These are phyloP conservation scores for Arachnopeziza araneosa DNA, from an alignment of 2,329 filamentous ascomycete species.

Conservation along the genomic window DNA sequence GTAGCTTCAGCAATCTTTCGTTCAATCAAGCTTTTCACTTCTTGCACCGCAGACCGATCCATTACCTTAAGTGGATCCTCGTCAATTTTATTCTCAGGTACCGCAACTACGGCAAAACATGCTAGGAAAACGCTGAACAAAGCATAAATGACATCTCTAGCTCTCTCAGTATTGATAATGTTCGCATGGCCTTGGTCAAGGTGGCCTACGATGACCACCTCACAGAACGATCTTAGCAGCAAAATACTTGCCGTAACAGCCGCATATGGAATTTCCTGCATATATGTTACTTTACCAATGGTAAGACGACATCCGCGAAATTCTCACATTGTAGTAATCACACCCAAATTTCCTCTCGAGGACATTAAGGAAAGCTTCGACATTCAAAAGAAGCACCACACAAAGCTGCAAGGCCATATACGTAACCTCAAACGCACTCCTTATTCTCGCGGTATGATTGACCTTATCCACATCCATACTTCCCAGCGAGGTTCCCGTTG, in stretches of 20 bases:
- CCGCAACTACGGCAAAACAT: background rate
- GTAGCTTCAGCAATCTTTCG: background rate
- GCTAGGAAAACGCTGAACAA: background rate
- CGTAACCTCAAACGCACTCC: constrained; percentile 1
- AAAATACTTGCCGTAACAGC: background rate
- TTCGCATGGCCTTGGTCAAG: background rate
- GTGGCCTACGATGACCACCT: constrained; percentile 1
- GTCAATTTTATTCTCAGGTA: background rate
- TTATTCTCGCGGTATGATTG: background rate
- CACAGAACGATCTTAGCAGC: background rate
- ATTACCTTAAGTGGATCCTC: background rate
- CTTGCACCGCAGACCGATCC: background rate
- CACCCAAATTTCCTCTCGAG: background rate
- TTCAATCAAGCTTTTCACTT: constrained; percentile 1
- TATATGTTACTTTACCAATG: no score
- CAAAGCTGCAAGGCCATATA: constrained; percentile 1
- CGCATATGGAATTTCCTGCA: background rate
- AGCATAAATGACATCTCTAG: constrained; percentile 2
- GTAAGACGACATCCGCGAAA: no score
- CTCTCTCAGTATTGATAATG: background rate
- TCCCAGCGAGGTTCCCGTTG: background rate
- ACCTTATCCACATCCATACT: background rate
- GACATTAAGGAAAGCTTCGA: background rate
- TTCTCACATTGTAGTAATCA: no score
- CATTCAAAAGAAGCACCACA: background rate